A percentile compares a stretch with the other conserved stretches of the same genome.
Evolutionary conservation across 2,329 filamentous ascomycete genomes (phyloP).

Genomic region (Aaosphaeria pasadenensis): DNA sequence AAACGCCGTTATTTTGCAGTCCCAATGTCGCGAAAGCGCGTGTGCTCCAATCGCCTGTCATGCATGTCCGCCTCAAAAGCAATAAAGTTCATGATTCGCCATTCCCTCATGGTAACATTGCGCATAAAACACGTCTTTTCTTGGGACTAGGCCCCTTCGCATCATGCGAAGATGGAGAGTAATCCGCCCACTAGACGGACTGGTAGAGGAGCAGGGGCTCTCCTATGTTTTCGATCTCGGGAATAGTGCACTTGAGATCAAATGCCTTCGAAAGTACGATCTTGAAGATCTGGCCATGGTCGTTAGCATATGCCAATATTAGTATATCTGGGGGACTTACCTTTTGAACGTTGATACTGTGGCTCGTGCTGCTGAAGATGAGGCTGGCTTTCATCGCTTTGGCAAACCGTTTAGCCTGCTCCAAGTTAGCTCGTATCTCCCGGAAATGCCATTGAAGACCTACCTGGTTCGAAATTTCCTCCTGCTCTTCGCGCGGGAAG

Average conservation of each 20-base stretch:
- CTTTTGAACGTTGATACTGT: conserved; percentile 99
- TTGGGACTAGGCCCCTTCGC: conserved; percentile 3
- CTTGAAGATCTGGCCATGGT: conserved; percentile 80
- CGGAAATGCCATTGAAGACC: conserved; percentile 6
- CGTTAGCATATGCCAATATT: background rate
- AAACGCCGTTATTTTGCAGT: conserved; percentile 28
- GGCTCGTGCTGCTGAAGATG: conserved; percentile 98
- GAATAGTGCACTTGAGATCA: conserved; percentile 97
- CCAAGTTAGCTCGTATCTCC: conserved; percentile 14
- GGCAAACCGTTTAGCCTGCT: conserved; percentile 85
- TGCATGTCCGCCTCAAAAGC: conserved; percentile 27
- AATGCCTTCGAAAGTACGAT: conserved; percentile 98
- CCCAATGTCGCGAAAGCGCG: conserved; percentile 5
- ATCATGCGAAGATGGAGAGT: background rate
- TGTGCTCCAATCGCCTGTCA: conserved; percentile 37
- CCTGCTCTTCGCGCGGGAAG: conserved; percentile 93
- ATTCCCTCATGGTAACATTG: conserved; percentile 34
- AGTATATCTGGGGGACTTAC: conserved; percentile 47
- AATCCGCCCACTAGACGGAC: conserved; percentile 35
- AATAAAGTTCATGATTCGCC: conserved; percentile 29
- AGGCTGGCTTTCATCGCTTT: conserved; percentile 97
- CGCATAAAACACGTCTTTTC: conserved; percentile 17
- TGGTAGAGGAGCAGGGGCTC: conserved; percentile 89
- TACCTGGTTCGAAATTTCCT: conserved; percentile 97
- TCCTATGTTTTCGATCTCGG: conserved; percentile 96